A percentile compares a stretch with the other conserved stretches of the same genome.
phyloP scores from a whole-genome alignment of 352 stramenopile genomes.

The Phytophthora aleatoria region DNA sequence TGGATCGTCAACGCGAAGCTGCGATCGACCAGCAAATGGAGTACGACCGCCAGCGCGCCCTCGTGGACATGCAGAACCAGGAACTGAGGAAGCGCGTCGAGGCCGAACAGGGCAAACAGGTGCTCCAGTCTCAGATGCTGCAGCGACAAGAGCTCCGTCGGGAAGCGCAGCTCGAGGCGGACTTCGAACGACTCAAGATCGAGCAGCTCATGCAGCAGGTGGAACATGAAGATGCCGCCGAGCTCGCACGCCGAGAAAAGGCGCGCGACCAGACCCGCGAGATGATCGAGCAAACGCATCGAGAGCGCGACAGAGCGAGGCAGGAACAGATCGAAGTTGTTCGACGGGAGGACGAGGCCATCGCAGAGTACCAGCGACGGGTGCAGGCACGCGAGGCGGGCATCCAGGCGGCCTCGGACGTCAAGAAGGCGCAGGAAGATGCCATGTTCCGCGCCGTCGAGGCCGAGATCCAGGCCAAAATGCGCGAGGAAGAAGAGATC shows the following conservation, averaged over 20 bases:
- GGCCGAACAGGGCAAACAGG: conserved; percentile 70
- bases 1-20: conserved; percentile 77
- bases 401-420: conserved; percentile 66
- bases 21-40: conserved; percentile 95
- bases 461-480: conserved; percentile 84
- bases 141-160: conserved; percentile 64
- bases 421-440: conserved; percentile 73
- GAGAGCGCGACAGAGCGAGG: conserved; percentile 40
- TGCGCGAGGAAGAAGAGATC: conserved; percentile 88
- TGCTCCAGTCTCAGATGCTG: conserved; percentile 73
- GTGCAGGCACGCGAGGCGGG: conserved; percentile 51
- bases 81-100: conserved; percentile 66
- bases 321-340: conserved; percentile 37
- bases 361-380: conserved; percentile 54
- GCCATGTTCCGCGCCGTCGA: conserved; percentile 79
- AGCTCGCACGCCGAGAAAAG: conserved; percentile 65
- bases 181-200: conserved; percentile 83
- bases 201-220: conserved; percentile 89
- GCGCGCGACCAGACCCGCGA: conserved; percentile 63
- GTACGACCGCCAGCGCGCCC: conserved; percentile 82
- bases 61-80: conserved; percentile 71
- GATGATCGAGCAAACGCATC: conserved; percentile 60
- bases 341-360: conserved; percentile 48
- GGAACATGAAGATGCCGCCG: conserved; percentile 79
- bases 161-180: conserved; percentile 71